Base-by-base conservation (phyloP, 257 asterid species). In the Fraxinus excelsior region DNA sequence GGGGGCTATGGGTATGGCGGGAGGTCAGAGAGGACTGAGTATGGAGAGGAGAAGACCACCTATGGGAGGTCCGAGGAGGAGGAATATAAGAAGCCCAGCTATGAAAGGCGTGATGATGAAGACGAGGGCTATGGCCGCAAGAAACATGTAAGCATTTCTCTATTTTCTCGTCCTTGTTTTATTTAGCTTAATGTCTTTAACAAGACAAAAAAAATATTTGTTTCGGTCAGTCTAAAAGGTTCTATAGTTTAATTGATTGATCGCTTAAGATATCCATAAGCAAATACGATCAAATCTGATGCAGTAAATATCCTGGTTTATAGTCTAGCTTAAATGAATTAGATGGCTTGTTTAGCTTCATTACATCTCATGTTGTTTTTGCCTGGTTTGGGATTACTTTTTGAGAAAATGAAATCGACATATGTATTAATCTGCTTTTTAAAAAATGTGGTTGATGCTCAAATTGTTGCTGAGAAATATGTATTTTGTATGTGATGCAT, bases 21-120 rank as follows among this genome's bases (percentile, higher is more conserved):
- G 69, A 53, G 42, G 76, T 74, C 82, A 26, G 87, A 71, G 79
- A 68, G 77, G 44, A 70, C 76, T 8, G 85, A 67, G 74, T 70
- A 51, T 73, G 85, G n/a, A 19, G 84, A 79, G 68, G 85, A 83
- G 82, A 80, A 67, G 80, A 82, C 89, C 5, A 78, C 83, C 56
- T 92, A 90, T 78, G 95, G 90, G 7, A 84, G 91, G 74, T 77
- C 89, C 2, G 92, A 88, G 89, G 94, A 88, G 78, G 93, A 87
- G 80, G 91, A 84, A 46, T 87, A 89, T 75, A 76, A 66, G 79
- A 87, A 79, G 80, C 91, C 91, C 21, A 86, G 83, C 76, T 87
- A 88, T 25, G 91, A 80, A 82, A 86, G 86, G 85, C 86, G 82
- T 70, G 86, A 78, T 37, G 89, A 80, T 44, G 91, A 82, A 3